These are phyloP conservation scores for Kwoniella europaea DNA, from an alignment of 768 basidiomycete species.

Conservation along the genomic window DNA sequence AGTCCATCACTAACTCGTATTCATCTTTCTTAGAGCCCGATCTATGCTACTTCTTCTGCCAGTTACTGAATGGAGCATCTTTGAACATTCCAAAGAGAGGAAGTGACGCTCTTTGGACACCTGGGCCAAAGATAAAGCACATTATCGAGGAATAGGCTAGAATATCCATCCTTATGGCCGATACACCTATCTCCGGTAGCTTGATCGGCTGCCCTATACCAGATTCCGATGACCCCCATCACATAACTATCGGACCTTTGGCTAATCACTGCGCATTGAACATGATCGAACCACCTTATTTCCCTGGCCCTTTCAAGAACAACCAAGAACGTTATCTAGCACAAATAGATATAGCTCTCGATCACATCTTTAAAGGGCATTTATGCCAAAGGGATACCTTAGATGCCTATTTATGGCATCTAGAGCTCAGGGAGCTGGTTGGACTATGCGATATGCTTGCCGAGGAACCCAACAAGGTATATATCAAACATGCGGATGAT, in stretches of 20 bases:
- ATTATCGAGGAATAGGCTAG: neutral
- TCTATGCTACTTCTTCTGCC: neutral
- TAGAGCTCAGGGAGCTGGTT: slow-evolving; percentile 5
- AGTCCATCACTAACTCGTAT: neutral
- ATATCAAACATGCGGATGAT: slow-evolving; percentile 36
- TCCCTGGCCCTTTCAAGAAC: slow-evolving; percentile 22
- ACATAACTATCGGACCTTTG: slow-evolving; percentile 3
- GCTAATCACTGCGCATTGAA: neutral
- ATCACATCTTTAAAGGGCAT: neutral
- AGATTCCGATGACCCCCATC: neutral
- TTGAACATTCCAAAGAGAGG: neutral
- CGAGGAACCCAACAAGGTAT: slow-evolving; percentile 20
- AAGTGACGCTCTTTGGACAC: no score
- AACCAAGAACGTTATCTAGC: slow-evolving; percentile 19
- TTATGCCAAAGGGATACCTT: neutral
- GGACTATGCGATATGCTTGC: neutral
- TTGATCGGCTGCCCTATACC: neutral
- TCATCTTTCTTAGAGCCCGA: neutral
- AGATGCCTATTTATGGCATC: slow-evolving; percentile 12
- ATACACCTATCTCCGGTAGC: neutral
- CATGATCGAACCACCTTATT: slow-evolving; percentile 13
- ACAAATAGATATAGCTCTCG: slow-evolving; percentile 12
- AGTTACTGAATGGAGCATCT: neutral
- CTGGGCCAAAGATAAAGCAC: neutral
- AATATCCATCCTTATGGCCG: neutral